These are phyloP conservation scores for Schwanniomyces yamadae DNA, from an alignment of 805 yeast genomes.

Conservation along the genomic window DNA sequence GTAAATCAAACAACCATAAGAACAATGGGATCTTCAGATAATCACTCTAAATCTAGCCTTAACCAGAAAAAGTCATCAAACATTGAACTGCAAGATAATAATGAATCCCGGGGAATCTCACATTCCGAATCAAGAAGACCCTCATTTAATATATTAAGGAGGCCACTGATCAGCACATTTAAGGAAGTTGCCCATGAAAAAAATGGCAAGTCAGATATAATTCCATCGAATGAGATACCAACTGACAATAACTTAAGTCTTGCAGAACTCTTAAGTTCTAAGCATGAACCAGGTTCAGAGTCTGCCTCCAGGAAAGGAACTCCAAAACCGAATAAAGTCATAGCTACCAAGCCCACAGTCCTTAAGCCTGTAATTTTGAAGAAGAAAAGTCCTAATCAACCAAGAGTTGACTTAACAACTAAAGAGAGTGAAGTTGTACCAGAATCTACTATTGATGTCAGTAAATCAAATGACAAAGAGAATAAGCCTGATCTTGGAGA, in stretches of 20 bases:
- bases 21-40: conserved; percentile 22
- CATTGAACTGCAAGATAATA: too few species aligned
- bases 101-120: conserved; percentile 8
- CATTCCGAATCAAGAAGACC: conserved; percentile 11
- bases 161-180: conserved; percentile 8
- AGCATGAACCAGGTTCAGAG: conserved; percentile 8
- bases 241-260: conserved; percentile 32
- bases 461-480: conserved; percentile 4
- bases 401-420: conserved; percentile 11
- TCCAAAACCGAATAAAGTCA: conserved; percentile 13
- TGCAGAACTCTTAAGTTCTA: conserved; percentile 36
- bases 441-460: conserved; percentile 4
- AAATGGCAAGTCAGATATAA: conserved; percentile 7
- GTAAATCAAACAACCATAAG: conserved; percentile 34
- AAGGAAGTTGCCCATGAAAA: background rate
- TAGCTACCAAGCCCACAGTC: conserved; percentile 22
- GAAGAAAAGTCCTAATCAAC: conserved; percentile 23
- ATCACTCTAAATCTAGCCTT: conserved; percentile 3
- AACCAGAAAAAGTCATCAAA: conserved; percentile 8
- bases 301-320: conserved; percentile 14
- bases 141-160: conserved; percentile 18
- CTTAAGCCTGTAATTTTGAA: conserved; percentile 39
- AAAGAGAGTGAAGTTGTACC: conserved; percentile 10
- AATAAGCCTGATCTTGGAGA: background rate
- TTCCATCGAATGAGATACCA: conserved; percentile 12